These are phyloP conservation scores for Leonotis leonurus DNA, from an alignment of 257 asterid species.

Conservation along the genomic window DNA sequence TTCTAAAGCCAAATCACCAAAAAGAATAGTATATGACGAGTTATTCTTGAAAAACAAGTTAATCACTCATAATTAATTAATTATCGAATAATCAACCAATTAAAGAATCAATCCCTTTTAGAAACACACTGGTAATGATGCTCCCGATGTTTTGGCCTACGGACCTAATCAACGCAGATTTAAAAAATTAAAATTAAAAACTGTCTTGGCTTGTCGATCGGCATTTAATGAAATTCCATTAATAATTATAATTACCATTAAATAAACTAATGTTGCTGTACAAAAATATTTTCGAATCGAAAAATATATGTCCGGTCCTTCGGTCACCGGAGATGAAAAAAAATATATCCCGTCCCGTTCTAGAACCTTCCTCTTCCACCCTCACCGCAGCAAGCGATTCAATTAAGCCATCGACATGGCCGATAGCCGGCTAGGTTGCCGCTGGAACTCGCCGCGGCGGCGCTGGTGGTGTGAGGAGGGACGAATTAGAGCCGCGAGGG, in stretches of 20 bases:
- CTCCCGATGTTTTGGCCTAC: background rate
- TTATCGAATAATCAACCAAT: background rate
- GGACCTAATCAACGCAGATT: background rate
- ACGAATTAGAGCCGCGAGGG: constrained; percentile 44
- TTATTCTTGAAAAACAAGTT: too few species aligned
- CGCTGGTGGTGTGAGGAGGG: constrained; percentile 54
- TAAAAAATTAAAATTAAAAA: background rate
- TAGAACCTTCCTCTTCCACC: background rate
- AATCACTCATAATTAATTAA: background rate
- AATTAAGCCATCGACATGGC: constrained; percentile 19
- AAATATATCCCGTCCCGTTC: constrained; percentile 11
- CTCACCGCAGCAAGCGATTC: too few species aligned
- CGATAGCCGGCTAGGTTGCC: constrained; percentile 45
- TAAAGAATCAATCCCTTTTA: background rate
- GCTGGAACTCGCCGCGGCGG: constrained; percentile 45
- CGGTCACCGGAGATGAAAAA: constrained; percentile 17
- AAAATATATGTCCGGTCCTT: background rate
- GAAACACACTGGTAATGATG: background rate
- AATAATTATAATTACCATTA: background rate
- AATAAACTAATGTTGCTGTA: background rate
- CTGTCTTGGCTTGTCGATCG: background rate
- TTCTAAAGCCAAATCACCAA: too few species aligned
- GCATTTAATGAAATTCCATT: background rate
- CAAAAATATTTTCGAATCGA: background rate
- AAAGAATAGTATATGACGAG: too few species aligned